Conservation (phyloP, 2,329 filamentous ascomycete genomes). For the Fusarium coffeatum region DNA sequence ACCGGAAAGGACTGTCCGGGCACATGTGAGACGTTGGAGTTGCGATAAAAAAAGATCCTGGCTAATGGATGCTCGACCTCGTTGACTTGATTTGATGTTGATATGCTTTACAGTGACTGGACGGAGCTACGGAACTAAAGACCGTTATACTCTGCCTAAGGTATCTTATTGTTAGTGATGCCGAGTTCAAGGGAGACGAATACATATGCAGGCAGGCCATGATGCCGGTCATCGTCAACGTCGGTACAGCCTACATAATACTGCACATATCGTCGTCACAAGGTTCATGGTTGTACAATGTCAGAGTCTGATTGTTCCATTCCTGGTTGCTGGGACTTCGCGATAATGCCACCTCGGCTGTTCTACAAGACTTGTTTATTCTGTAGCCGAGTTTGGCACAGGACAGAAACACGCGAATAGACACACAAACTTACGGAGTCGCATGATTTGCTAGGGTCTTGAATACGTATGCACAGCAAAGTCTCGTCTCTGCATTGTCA, state of each 20-base stretch:
- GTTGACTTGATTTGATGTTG: background rate
- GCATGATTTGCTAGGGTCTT: conserved; percentile 25
- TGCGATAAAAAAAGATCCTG: conserved; percentile 18
- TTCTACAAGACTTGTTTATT: background rate
- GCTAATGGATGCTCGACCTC: background rate
- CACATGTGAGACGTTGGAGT: conserved; percentile 25
- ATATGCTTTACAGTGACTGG: background rate
- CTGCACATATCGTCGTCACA: background rate
- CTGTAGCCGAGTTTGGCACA: background rate
- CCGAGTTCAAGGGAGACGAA: conserved; percentile 16
- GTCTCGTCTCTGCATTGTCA: conserved; percentile 27
- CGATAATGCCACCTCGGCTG: conserved; percentile 1
- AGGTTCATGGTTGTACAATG: conserved; percentile 6
- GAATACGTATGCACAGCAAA: conserved; percentile 10
- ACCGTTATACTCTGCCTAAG: background rate
- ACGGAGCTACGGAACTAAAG: conserved; percentile 21
- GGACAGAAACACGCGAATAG: background rate
- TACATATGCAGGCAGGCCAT: conserved; percentile 41
- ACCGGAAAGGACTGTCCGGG: conserved; percentile 31
- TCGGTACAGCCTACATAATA: conserved; percentile 10
- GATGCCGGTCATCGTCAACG: conserved; percentile 19
- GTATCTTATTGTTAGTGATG: conserved; percentile 18
- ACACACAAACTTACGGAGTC: background rate
- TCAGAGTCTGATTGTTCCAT: background rate
- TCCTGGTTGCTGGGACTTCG: conserved; percentile 9